Conservation (phyloP, 257 asterid genomes). For the Thymus mandschuricus region DNA sequence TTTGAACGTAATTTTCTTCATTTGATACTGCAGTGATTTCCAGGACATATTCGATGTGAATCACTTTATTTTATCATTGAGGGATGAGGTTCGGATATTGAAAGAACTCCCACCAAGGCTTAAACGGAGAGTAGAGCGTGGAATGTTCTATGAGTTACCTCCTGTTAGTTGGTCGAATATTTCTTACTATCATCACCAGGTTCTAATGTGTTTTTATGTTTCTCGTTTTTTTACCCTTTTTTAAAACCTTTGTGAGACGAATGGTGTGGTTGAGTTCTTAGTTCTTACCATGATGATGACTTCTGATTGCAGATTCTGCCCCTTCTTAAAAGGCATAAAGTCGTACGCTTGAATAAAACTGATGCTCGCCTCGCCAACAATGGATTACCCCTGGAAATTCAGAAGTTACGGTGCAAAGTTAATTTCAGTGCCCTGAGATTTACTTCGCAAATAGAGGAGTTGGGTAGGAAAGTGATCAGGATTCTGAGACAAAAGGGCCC, state of each 20-base stretch:
- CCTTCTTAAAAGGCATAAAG: conserved; percentile 53
- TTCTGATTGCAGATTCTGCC: conserved; percentile 53
- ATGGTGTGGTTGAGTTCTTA: neutral
- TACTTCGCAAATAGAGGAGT: conserved; percentile 49
- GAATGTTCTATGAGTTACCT: conserved; percentile 53
- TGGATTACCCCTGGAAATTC: conserved; percentile 50
- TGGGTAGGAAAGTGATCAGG: conserved; percentile 49
- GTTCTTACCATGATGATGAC: conserved; percentile 8
- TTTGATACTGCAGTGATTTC: conserved; percentile 55
- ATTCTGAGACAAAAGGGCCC: conserved; percentile 50
- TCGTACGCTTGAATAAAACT: conserved; percentile 56
- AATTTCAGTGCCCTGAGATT: conserved; percentile 51
- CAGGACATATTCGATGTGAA: conserved; percentile 70
- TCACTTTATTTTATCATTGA: conserved; percentile 65
- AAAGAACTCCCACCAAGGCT: conserved; percentile 68
- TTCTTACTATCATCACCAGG: conserved; percentile 69
- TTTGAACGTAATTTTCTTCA: neutral
- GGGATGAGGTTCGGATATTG: conserved; percentile 71
- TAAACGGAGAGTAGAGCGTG: conserved; percentile 53
- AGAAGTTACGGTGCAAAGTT: conserved; percentile 56
- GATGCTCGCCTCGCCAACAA: conserved; percentile 63
- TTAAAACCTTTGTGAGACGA: neutral
- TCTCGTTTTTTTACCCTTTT: too few relatives aligned
- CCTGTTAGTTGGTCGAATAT: conserved; percentile 80
- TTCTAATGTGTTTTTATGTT: neutral